phyloP scores from a whole-genome alignment of 306 rosid species.

The Carpinus fangiana region DNA sequence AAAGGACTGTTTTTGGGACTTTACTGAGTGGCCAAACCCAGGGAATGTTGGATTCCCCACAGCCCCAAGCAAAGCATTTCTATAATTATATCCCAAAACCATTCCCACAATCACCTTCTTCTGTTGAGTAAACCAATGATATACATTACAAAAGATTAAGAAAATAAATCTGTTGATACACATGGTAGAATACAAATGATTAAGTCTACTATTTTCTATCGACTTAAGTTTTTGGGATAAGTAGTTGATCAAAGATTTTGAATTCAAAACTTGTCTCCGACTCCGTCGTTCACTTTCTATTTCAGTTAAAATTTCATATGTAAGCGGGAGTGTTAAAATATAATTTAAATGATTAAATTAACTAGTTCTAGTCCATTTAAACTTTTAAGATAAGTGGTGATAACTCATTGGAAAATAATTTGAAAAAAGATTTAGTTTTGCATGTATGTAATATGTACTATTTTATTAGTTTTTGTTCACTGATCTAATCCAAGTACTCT shows the following conservation, averaged over 20 bases:
- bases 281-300: too few relatives aligned
- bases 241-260: too few relatives aligned
- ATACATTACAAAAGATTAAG: neutral
- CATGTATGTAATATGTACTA: neutral
- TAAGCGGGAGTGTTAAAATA: too few relatives aligned
- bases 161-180: neutral
- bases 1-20: constrained; percentile 36
- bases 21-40: constrained; percentile 66
- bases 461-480: neutral
- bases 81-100: constrained; percentile 19
- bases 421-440: neutral
- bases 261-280: too few relatives aligned
- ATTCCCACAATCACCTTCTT: constrained; percentile 26
- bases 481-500: neutral
- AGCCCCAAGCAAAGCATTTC: constrained; percentile 38
- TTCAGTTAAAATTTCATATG: too few relatives aligned
- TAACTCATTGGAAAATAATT: neutral
- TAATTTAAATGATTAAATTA: too few relatives aligned
- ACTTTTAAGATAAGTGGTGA: too few relatives aligned
- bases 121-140: constrained; percentile 27
- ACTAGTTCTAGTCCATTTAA: too few relatives aligned
- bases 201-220: too few relatives aligned
- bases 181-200: too few relatives aligned
- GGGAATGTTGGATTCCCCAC: constrained; percentile 66
- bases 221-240: too few relatives aligned